Evolutionary conservation across 768 basidiomycete species (phyloP).

Genomic region (Harrya chromipes): DNA sequence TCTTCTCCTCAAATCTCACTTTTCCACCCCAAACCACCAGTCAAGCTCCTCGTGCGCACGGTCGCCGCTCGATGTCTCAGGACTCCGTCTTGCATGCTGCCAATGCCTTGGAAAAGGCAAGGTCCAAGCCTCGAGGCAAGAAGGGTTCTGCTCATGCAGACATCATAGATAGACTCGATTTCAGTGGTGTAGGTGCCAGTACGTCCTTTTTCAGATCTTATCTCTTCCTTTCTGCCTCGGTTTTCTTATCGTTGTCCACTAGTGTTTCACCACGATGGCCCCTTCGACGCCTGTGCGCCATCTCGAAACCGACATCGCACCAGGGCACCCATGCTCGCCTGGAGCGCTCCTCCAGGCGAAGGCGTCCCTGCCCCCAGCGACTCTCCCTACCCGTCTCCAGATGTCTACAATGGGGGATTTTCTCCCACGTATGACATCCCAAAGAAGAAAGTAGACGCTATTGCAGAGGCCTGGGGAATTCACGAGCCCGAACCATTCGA

Average conservation of each 20-base stretch:
- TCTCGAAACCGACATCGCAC: constrained; percentile 80
- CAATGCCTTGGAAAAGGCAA: constrained; percentile 43
- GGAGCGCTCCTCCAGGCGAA: constrained; percentile 46
- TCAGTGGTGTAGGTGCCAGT: constrained; percentile 83
- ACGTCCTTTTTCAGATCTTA: constrained; percentile 32
- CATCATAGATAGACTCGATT: constrained; percentile 87
- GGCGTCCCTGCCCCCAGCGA: constrained; percentile 38
- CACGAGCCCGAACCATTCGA: constrained; percentile 91
- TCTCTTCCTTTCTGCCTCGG: neutral
- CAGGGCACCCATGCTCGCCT: constrained; percentile 83
- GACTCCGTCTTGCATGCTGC: constrained; percentile 43
- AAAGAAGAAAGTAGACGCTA: constrained; percentile 85
- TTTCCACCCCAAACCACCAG: constrained; percentile 12
- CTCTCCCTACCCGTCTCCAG: constrained; percentile 51
- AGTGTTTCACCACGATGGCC: constrained; percentile 94
- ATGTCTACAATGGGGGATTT: constrained; percentile 41
- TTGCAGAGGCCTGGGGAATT: constrained; percentile 92
- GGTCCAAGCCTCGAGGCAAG: constrained; percentile 50
- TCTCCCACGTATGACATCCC: constrained; percentile 52
- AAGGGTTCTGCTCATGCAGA: constrained; percentile 84
- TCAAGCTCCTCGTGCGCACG: constrained; percentile 26
- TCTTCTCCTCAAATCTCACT: constrained; percentile 18
- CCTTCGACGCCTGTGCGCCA: constrained; percentile 89
- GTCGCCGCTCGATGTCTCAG: constrained; percentile 49
- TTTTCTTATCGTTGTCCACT: constrained; percentile 5